phyloP scores from a whole-genome alignment of 2,329 filamentous ascomycete species.

The Cytospora piceicola region DNA sequence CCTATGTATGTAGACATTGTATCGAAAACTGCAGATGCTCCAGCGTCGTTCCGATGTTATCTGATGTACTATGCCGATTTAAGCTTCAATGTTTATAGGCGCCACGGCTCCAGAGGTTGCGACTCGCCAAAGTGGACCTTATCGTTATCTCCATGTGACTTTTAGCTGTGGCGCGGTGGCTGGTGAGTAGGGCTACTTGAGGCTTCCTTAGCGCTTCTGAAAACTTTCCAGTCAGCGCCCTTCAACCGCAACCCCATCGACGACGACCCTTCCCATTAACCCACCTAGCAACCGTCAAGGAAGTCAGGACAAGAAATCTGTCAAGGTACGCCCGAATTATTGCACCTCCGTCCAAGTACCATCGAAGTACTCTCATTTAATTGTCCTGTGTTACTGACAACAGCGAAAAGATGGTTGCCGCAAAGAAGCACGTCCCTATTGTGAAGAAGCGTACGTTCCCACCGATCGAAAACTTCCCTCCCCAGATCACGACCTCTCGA shows the following conservation, averaged over 20 bases:
- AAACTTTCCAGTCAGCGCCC: conserved; percentile 18
- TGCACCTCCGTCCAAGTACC: neutral
- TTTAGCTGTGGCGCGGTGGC: neutral
- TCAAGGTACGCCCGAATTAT: conserved; percentile 28
- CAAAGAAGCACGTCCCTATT: conserved; percentile 99
- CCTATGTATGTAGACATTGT: neutral
- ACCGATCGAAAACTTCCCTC: conserved; percentile 31
- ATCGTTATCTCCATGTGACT: conserved; percentile 20
- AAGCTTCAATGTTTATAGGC: neutral
- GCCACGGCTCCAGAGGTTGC: neutral
- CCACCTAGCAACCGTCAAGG: conserved; percentile 29
- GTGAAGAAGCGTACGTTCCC: conserved; percentile 97
- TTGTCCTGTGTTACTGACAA: conserved; percentile 20
- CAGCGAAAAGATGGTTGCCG: conserved; percentile 82
- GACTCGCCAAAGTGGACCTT: neutral
- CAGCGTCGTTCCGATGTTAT: neutral
- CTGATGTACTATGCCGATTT: neutral
- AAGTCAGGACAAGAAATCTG: conserved; percentile 27
- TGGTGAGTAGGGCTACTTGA: conserved; percentile 3
- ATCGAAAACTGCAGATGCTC: neutral
- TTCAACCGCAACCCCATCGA: conserved; percentile 14
- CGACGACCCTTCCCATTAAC: conserved; percentile 26
- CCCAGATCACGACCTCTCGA: conserved; percentile 25
- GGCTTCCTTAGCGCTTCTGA: conserved; percentile 4
- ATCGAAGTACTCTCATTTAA: neutral